These are phyloP conservation scores for Chenopodium album DNA, from an alignment of 148 eudicot genomes.

Conservation along the genomic window DNA sequence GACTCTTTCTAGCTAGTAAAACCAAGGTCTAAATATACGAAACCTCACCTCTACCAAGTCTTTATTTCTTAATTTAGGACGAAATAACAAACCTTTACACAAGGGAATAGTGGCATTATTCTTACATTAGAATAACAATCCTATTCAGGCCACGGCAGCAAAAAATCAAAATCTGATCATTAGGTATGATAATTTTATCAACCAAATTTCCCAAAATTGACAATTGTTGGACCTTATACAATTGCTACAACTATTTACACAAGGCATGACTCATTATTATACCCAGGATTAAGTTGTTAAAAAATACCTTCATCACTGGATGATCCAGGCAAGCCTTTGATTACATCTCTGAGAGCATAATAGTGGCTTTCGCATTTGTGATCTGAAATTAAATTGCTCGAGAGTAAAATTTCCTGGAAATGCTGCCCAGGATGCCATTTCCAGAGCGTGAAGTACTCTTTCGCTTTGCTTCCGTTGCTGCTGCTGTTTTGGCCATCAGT, in stretches of 20 bases:
- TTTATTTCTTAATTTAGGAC: background rate
- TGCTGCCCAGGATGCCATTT: constrained; percentile 73
- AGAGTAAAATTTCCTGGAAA: constrained; percentile 64
- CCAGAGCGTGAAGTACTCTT: constrained; percentile 63
- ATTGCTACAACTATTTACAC: constrained; percentile 26
- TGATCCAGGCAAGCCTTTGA: constrained; percentile 66
- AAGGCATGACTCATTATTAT: constrained; percentile 14
- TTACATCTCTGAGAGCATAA: constrained; percentile 75
- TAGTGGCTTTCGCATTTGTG: constrained; percentile 83
- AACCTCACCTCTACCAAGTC: background rate
- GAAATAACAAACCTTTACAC: background rate
- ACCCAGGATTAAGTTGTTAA: constrained; percentile 14
- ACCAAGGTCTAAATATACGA: background rate
- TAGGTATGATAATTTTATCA: background rate
- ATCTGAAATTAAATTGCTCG: constrained; percentile 65
- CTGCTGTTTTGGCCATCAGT: constrained; percentile 17
- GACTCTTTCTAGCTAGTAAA: background rate
- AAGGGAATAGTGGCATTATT: background rate
- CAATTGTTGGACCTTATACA: constrained; percentile 13
- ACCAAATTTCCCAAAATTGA: background rate
- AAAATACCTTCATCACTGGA: constrained; percentile 37
- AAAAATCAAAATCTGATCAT: background rate
- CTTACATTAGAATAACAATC: background rate
- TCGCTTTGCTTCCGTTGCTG: constrained; percentile 24
- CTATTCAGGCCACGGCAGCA: background rate